Percentiles rank a stretch among this genome's conserved stretches.
These are phyloP conservation scores for Wickerhamiella alocasiicola DNA, from an alignment of 805 yeast species.

Conservation along the genomic window DNA sequence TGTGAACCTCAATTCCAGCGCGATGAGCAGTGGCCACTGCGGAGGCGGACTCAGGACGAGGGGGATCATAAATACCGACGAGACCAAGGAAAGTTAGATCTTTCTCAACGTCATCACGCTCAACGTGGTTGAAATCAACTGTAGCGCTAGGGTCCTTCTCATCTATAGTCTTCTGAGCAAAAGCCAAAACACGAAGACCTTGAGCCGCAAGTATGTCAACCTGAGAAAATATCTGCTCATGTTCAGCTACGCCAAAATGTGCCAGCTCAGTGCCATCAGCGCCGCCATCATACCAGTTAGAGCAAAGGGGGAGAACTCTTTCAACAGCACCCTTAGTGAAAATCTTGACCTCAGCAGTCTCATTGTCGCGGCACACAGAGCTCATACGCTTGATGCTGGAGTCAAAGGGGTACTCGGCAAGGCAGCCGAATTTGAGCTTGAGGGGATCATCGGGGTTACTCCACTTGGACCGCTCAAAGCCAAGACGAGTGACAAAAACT, in stretches of 20 bases:
- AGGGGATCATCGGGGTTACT: conserved; percentile 10
- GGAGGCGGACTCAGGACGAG: conserved; percentile 53
- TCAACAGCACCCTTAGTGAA: conserved; percentile 72
- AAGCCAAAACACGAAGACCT: conserved; percentile 63
- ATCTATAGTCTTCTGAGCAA: conserved; percentile 37
- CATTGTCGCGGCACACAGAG: conserved; percentile 36
- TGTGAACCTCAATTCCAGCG: conserved; percentile 69
- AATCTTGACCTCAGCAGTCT: conserved; percentile 26
- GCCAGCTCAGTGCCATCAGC: conserved; percentile 18
- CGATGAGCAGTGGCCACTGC: conserved; percentile 54
- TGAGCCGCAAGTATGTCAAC: conserved; percentile 48
- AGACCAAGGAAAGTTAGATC: conserved; percentile 50
- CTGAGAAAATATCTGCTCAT: conserved; percentile 36
- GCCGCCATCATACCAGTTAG: conserved; percentile 34
- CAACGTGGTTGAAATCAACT: conserved; percentile 6
- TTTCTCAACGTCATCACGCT: conserved; percentile 38
- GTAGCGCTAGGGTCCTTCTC: conserved; percentile 19
- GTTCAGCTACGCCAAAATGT: conserved; percentile 33
- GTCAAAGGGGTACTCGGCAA: conserved; percentile 63
- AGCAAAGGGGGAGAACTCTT: conserved; percentile 46
- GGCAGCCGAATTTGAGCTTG: conserved; percentile 24
- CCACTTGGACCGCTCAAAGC: conserved; percentile 22
- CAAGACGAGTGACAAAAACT: conserved; percentile 54
- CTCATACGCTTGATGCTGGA: conserved; percentile 65
- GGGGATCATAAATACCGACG: conserved; percentile 73